Percentiles rank a stretch among this genome's conserved stretches.
Evolutionary conservation across 371 early-diverging fungal species (phyloP).

Genomic region (Mucor lusitanicus): DNA sequence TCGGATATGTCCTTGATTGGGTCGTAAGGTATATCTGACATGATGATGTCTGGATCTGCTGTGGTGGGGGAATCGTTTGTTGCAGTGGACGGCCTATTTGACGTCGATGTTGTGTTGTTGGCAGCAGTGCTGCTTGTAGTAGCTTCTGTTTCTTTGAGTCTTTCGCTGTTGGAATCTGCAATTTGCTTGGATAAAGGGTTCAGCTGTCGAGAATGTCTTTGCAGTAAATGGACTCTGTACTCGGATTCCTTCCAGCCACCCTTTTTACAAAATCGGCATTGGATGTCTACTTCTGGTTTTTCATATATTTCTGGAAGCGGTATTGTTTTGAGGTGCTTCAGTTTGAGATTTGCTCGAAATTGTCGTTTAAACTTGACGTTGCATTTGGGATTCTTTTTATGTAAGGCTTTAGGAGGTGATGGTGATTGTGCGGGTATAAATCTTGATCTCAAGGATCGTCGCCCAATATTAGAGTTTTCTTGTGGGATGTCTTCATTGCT

Average conservation of each 20-base stretch:
- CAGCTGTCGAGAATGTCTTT: background rate
- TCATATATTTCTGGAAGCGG: background rate
- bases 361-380: background rate
- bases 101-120: background rate
- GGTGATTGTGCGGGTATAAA: background rate
- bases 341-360: background rate
- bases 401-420: background rate
- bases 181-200: background rate
- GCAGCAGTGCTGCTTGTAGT: background rate
- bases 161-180: background rate
- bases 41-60: background rate
- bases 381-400: background rate
- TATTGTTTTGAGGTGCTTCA: background rate
- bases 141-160: background rate
- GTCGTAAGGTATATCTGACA: background rate
- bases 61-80: background rate
- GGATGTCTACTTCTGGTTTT: background rate
- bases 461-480: background rate
- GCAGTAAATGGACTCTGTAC: background rate
- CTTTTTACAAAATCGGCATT: background rate
- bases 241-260: background rate
- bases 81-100: background rate
- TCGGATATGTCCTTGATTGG: background rate
- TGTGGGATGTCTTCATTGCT: background rate
- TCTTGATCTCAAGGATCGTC: background rate